Percentiles rank a stretch among this genome's conserved stretches.
phyloP scores from a whole-genome alignment of 2,329 filamentous ascomycete species.

The Neospermospora avenae region DNA sequence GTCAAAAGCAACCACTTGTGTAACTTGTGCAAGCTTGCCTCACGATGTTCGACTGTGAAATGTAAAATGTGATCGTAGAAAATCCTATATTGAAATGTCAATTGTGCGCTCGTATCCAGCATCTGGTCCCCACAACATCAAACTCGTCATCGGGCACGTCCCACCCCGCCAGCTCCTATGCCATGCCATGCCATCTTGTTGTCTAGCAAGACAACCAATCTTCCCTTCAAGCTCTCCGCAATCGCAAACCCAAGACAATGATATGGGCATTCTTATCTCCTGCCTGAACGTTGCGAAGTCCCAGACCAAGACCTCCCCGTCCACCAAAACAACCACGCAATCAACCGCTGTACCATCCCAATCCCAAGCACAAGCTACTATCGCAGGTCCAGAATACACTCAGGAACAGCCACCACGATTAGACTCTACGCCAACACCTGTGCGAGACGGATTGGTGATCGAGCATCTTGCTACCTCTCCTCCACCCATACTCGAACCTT shows the following conservation, averaged over 20 bases:
- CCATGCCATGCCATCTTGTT: not conserved
- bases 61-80: not conserved
- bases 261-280: conserved; percentile 5
- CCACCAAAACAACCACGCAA: not conserved
- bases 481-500: conserved; percentile 10
- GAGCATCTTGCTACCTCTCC: conserved; percentile 21
- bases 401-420: conserved; percentile 17
- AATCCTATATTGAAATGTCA: not conserved
- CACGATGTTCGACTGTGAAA: not conserved
- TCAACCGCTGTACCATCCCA: not conserved
- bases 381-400: not conserved
- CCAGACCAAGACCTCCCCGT: not conserved
- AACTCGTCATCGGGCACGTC: conserved; percentile 9
- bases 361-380: not conserved
- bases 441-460: conserved; percentile 17
- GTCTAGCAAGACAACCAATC: not conserved
- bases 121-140: not conserved
- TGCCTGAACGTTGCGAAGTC: not conserved
- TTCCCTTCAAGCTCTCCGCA: not conserved
- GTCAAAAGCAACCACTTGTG: conserved; percentile 21
- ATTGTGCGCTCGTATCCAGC: not conserved
- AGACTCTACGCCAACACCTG: conserved; percentile 2
- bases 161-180: conserved; percentile 2
- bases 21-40: not conserved
- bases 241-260: not conserved